A percentile compares a stretch with the other conserved stretches of the same genome.
Evolutionary conservation across 2,329 filamentous ascomycete genomes (phyloP).

Genomic region (Botrytis galanthina): DNA sequence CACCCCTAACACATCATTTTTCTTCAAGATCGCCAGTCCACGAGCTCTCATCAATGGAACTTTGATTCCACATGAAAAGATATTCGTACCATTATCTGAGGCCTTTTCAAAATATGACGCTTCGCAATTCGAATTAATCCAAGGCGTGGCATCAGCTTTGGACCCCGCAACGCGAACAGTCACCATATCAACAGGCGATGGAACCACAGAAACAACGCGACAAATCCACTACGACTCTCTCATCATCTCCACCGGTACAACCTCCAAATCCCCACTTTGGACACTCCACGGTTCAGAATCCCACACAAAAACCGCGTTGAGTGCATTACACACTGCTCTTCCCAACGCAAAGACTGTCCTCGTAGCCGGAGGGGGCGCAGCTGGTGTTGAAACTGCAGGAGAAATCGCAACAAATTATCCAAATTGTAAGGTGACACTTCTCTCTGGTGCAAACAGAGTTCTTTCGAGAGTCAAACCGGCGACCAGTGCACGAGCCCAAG

Average conservation of each 20-base stretch:
- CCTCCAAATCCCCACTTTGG: slow-evolving; percentile 46
- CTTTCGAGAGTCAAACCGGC: slow-evolving; percentile 43
- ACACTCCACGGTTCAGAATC: slow-evolving; percentile 42
- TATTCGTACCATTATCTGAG: slow-evolving; percentile 44
- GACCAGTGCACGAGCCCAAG: slow-evolving; percentile 45
- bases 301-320: slow-evolving; percentile 41
- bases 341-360: slow-evolving; percentile 44
- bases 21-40: slow-evolving; percentile 47
- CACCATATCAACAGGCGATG: slow-evolving; percentile 28
- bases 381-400: slow-evolving; percentile 48
- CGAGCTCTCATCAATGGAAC: slow-evolving; percentile 48
- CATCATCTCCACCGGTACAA: slow-evolving; percentile 49
- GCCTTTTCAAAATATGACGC: slow-evolving; percentile 44
- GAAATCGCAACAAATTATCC: slow-evolving; percentile 44
- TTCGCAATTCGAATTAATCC: slow-evolving; percentile 43
- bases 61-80: slow-evolving; percentile 45
- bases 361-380: slow-evolving; percentile 46
- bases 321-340: slow-evolving; percentile 43
- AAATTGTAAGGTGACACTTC: slow-evolving; percentile 46
- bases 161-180: slow-evolving; percentile 41
- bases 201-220: slow-evolving; percentile 23
- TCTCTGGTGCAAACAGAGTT: slow-evolving; percentile 43
- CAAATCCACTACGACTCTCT: slow-evolving; percentile 44
- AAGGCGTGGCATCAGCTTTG: slow-evolving; percentile 42
- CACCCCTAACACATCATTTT: slow-evolving; percentile 43